Base-by-base conservation (phyloP, 805 yeast species). In the Yamadazyma tumulicola region DNA sequence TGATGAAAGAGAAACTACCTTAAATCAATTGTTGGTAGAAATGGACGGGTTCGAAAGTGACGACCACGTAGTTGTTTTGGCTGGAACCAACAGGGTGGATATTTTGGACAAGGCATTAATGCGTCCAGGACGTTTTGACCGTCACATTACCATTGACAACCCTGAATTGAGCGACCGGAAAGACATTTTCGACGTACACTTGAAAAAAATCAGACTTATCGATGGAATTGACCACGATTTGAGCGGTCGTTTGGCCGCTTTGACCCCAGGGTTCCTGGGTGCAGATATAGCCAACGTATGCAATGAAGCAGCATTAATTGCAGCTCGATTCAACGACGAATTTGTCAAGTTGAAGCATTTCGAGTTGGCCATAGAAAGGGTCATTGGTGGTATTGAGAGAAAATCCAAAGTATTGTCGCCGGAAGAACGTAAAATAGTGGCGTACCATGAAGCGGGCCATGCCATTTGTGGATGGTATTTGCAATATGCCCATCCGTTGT, bases 391-490 rank as follows among this genome's bases (percentile, higher is more conserved):
- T 24, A 69, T 93, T 42, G 97, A 91, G 60, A 85, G 85, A 70
- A 91, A 87, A 61, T 75, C 89, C 11, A 81, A 83, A 52, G 75
- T 93, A 10, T 69, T 94, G 41, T 77, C 87, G 3, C 82, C 87
- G 1, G 89, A 83, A 40, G 97, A 94, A 55, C 86, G 88, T 63
- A 78, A 71, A 43, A 79, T 87, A 18, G 96, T 94, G 38, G 98
- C 98, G 1, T 93, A 84, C 52, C 98, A 94, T 57, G 99, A 93
- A 61, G 98, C 99, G 3, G 99, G 98, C 4, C 98, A 94, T 62
- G 98, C 99, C 8, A 77, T 93, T 41, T 89, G 97, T 60, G 98
- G 98, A 9, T 93, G 98, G 99, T 88, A 69, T 54, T 72, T 93
- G 52, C 77, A 85, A 58, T 74, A 75, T 59, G 96, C 97, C 2